Conservation (phyloP, 2,329 filamentous ascomycete genomes). For the Drechmeria coniospora region DNA sequence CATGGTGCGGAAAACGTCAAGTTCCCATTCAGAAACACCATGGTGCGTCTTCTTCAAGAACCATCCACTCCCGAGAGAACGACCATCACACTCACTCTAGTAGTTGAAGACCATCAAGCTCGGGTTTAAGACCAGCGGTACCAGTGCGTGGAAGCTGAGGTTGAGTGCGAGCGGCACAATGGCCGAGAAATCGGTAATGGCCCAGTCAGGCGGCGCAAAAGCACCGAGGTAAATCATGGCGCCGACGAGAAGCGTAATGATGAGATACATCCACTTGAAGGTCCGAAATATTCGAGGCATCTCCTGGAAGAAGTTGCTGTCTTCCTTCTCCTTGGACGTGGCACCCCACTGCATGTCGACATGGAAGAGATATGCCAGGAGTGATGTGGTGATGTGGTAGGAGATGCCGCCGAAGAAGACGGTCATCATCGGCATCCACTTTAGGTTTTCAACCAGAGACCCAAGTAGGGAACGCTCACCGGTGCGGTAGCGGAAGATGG, state of each 20-base stretch:
- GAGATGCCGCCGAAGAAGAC: conserved; percentile 29
- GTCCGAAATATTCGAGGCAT: conserved; percentile 36
- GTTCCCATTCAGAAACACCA: too few relatives aligned
- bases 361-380: conserved; percentile 26
- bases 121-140: conserved; percentile 46
- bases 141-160: conserved; percentile 23
- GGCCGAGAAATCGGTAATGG: conserved; percentile 39
- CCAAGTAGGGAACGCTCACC: conserved; percentile 34
- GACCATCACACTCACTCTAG: conserved; percentile 2
- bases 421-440: conserved; percentile 42
- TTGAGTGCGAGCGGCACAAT: conserved; percentile 40
- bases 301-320: conserved; percentile 40
- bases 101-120: conserved; percentile 35
- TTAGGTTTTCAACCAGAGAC: conserved; percentile 31
- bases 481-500: conserved; percentile 46
- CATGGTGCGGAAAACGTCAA: too few relatives aligned
- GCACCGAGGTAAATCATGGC: conserved; percentile 33
- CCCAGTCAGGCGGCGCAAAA: conserved; percentile 37
- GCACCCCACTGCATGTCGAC: conserved; percentile 34
- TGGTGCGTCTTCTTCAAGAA: too few relatives aligned
- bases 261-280: conserved; percentile 37
- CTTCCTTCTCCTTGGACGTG: conserved; percentile 42
- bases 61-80: too few relatives aligned
- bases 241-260: conserved; percentile 27
- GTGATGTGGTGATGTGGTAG: conserved; percentile 23